Base-by-base conservation (phyloP, 208 protist genomes). In the Acanthamoeba rhysodes region DNA sequence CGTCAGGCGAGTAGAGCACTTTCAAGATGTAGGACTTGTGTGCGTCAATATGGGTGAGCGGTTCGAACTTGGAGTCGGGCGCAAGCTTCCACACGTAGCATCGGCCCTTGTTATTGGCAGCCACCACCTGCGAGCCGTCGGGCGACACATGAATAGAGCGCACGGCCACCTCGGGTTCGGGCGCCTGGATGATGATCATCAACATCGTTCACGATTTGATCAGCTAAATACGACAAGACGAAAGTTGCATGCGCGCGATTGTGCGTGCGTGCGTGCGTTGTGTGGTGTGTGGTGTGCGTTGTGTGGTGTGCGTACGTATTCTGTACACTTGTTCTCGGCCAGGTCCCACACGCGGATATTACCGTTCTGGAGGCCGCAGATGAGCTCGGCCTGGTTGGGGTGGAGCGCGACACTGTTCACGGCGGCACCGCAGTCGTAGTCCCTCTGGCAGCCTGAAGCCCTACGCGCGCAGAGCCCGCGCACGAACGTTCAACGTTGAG, bases 351-450 rank as follows among this genome's bases (percentile, higher is more conserved):
- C 94, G 27, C 96, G 94, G 29, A 99, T 95, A 27, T 90, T 95
- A n/a, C 98, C 98, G 64, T 95, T 96, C 59, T 98, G 97, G 72
- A 98, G 97, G 22, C 97, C 98, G n/a, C 96, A 96, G 22, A 98
- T 96, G 22, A 99, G 94, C 70, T 98, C 98, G 48, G 95, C 96
- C 87, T 97, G 97, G 80, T 98, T 97, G 41, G 97, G 97, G 93
- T 99, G 98, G 20, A 99, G 94, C 4, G 90, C 96, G 8, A 98
- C 96, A 55, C 95, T 96, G 87, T 98, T 99, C 6, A 99, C 97
- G 29, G 98, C 91, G 18, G 74, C 93, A 24, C 95, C 84, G 66
- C 95, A 96, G 29, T 97, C 95, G 37, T 97, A 98, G 32, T 98
- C 97, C 53, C 98, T 88, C 94, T 99, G 97, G 76, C 95, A 98